These are phyloP conservation scores for Candida fluviatilis DNA, from an alignment of 805 yeast genomes.

Conservation along the genomic window DNA sequence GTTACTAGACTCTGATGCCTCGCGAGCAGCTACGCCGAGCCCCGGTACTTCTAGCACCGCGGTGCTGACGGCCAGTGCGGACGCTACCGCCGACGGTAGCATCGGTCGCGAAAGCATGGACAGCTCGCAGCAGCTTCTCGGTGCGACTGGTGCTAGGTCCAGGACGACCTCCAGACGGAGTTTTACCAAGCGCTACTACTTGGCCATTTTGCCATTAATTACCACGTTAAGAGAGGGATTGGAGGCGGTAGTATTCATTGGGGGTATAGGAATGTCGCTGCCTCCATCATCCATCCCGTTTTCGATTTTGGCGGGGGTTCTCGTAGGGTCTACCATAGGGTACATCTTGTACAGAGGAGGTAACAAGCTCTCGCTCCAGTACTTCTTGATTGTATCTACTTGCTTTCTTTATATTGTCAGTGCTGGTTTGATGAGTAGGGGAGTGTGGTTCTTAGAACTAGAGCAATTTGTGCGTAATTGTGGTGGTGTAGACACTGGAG, in stretches of 20 bases:
- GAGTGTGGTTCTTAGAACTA: constrained; percentile 86
- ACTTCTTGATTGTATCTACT: constrained; percentile 69
- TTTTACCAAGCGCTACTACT: constrained; percentile 57
- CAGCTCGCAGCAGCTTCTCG: not conserved
- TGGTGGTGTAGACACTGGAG: constrained; percentile 80
- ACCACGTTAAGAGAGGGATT: constrained; percentile 87
- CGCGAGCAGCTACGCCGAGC: not conserved
- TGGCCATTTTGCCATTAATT: constrained; percentile 75
- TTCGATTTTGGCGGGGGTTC: constrained; percentile 56
- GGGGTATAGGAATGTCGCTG: constrained; percentile 74
- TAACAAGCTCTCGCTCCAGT: constrained; percentile 67
- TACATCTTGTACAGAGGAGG: constrained; percentile 71
- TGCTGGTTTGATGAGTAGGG: constrained; percentile 81
- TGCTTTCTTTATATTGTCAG: constrained; percentile 81
- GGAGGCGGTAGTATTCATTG: constrained; percentile 88
- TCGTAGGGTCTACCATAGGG: constrained; percentile 63
- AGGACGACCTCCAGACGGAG: not conserved
- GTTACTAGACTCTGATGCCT: no score
- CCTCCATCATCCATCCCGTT: constrained; percentile 54
- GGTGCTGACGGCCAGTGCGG: no score
- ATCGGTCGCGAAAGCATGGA: constrained; percentile 1
- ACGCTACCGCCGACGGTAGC: no score
- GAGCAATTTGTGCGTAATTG: constrained; percentile 71
- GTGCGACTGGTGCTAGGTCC: not conserved
- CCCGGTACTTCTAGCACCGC: not conserved